A percentile compares a stretch with the other conserved stretches of the same genome.
Evolutionary conservation across 305 asterid species (phyloP).

Genomic region (Ruellia speciosa): DNA sequence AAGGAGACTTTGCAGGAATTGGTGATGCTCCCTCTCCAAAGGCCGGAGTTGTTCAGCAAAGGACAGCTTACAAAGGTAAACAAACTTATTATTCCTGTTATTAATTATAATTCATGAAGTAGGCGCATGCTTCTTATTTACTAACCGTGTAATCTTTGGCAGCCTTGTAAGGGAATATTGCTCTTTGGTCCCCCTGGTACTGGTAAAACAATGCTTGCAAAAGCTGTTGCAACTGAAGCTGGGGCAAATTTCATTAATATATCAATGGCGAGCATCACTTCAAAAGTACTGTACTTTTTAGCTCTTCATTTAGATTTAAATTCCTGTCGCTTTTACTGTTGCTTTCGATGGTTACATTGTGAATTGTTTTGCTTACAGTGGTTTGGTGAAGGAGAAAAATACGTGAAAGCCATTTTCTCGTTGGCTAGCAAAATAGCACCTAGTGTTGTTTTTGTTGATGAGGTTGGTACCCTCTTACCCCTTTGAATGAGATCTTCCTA

Average conservation of each 20-base stretch:
- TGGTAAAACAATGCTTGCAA: slow-evolving; percentile 93
- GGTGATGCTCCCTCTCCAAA: slow-evolving; percentile 91
- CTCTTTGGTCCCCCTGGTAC: slow-evolving; percentile 95
- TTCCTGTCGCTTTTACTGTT: slow-evolving; percentile 4
- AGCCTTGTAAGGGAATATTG: slow-evolving; percentile 95
- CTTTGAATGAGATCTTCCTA: neutral
- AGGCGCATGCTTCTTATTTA: slow-evolving; percentile 8
- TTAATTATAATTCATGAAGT: neutral
- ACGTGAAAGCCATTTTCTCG: slow-evolving; percentile 80
- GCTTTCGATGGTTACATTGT: neutral
- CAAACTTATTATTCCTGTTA: slow-evolving; percentile 2
- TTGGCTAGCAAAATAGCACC: slow-evolving; percentile 88
- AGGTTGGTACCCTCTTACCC: slow-evolving; percentile 42
- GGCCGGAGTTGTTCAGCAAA: slow-evolving; percentile 81
- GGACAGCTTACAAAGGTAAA: slow-evolving; percentile 82
- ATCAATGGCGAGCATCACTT: slow-evolving; percentile 83
- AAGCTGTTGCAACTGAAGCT: slow-evolving; percentile 93
- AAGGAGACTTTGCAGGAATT: slow-evolving; percentile 80
- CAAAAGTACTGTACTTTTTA: slow-evolving; percentile 41
- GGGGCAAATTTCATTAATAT: slow-evolving; percentile 86
- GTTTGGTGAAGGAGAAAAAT: slow-evolving; percentile 94
- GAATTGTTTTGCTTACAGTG: slow-evolving; percentile 39
- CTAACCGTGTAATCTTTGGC: slow-evolving; percentile 28
- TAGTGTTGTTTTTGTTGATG: slow-evolving; percentile 82
- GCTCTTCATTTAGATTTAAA: slow-evolving; percentile 1